phyloP scores from a whole-genome alignment of 164 flowering plant genomes.

The Chimonanthus praecox region DNA sequence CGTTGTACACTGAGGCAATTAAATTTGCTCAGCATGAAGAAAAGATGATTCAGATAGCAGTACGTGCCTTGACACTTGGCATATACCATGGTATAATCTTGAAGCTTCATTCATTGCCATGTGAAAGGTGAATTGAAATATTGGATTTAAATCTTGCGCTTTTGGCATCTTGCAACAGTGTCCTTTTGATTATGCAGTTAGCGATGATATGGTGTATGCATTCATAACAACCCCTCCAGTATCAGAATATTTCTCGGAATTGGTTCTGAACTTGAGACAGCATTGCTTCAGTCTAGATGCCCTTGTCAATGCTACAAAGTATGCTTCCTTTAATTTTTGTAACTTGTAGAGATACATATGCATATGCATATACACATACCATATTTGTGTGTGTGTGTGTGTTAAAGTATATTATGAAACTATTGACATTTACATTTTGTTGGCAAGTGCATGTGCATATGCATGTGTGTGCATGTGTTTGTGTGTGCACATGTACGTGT shows the following conservation, averaged over 20 bases:
- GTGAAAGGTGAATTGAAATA: neutral
- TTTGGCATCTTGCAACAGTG: conserved; percentile 27
- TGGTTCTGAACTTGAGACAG: conserved; percentile 37
- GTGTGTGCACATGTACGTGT: too few relatives aligned
- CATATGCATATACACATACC: too few relatives aligned
- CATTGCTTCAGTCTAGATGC: conserved; percentile 43
- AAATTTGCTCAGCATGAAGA: conserved; percentile 60
- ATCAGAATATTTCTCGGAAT: conserved; percentile 49
- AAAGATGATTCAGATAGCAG: conserved; percentile 67
- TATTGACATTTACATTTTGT: neutral
- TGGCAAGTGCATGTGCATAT: too few relatives aligned
- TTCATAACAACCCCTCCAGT: conserved; percentile 49
- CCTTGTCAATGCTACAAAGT: conserved; percentile 33
- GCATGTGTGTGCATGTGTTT: too few relatives aligned
- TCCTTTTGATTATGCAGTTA: conserved; percentile 49
- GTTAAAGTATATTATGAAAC: neutral
- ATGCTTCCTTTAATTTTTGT: conserved; percentile 14
- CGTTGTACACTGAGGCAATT: conserved; percentile 52
- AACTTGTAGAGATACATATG: conserved; percentile 4
- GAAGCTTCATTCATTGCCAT: neutral
- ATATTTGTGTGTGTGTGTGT: too few relatives aligned
- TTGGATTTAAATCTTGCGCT: conserved; percentile 3
- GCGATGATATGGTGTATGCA: conserved; percentile 52
- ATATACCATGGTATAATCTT: conserved; percentile 43
- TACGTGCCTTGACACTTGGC: conserved; percentile 55